phyloP scores from a whole-genome alignment of 305 asterid species.

The Fraxinus latifolia region DNA sequence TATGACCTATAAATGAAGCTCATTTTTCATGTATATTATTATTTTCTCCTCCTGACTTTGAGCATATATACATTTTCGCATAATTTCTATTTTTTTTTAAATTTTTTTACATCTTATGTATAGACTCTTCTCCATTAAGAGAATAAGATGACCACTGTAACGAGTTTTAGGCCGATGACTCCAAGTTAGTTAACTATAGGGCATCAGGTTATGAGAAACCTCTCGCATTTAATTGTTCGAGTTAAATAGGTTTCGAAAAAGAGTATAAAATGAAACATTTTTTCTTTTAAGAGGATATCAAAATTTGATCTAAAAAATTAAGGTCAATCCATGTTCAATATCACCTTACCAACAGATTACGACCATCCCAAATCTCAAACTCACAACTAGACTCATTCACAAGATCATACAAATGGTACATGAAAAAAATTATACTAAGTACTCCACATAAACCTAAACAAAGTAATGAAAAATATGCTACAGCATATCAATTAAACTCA shows the following conservation, averaged over 20 bases:
- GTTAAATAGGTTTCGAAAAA: background rate
- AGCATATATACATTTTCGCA: background rate
- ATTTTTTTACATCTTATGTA: background rate
- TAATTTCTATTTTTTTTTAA: too few relatives aligned
- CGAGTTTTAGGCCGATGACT: background rate
- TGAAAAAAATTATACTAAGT: too few relatives aligned
- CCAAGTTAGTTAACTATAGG: background rate
- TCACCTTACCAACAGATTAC: background rate
- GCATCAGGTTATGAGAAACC: background rate
- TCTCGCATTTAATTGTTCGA: background rate
- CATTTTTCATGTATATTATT: background rate
- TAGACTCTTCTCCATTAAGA: background rate
- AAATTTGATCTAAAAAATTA: background rate
- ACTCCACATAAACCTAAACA: too few relatives aligned
- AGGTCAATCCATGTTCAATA: background rate
- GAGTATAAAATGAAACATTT: background rate
- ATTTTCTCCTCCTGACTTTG: too few relatives aligned
- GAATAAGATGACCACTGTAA: background rate
- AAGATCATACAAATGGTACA: background rate
- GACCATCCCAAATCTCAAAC: background rate
- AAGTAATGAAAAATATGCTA: too few relatives aligned
- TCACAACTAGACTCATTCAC: background rate
- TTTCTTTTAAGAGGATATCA: background rate
- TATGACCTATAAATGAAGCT: background rate
- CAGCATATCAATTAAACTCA: too few relatives aligned